Conservation (phyloP, 805 yeast species). For the Candida vartiovaarae region DNA sequence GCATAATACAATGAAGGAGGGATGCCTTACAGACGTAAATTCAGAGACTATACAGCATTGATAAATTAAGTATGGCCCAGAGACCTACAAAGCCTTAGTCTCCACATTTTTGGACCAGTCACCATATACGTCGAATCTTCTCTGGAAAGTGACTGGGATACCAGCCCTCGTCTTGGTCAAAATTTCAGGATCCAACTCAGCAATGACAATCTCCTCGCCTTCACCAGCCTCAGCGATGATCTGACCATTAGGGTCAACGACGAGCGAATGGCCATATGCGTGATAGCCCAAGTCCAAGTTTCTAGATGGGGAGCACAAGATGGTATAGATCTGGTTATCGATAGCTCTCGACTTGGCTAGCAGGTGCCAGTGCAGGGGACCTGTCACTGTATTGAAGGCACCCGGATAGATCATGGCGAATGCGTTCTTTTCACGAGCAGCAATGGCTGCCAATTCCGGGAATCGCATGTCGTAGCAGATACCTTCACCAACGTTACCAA, state of each 20-base stretch:
- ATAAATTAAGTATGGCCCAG: too few species aligned
- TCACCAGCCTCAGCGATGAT: slow-evolving; percentile 73
- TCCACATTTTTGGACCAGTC: slow-evolving; percentile 17
- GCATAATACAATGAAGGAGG: too few species aligned
- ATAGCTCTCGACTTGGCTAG: slow-evolving; percentile 69
- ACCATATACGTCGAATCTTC: slow-evolving; percentile 57
- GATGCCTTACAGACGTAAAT: too few species aligned
- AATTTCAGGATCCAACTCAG: slow-evolving; percentile 59
- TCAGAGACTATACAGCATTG: too few species aligned
- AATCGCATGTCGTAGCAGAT: slow-evolving; percentile 80
- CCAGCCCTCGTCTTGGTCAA: slow-evolving; percentile 52
- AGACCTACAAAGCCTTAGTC: slow-evolving; percentile 10
- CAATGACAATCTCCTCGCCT: slow-evolving; percentile 67
- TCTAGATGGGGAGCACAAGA: slow-evolving; percentile 88
- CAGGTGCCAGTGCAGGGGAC: slow-evolving; percentile 80
- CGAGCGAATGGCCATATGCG: slow-evolving; percentile 63
- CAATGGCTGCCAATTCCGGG: slow-evolving; percentile 70
- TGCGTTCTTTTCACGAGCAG: slow-evolving; percentile 56
- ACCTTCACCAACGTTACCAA: slow-evolving; percentile 70
- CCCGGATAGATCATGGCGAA: slow-evolving; percentile 82
- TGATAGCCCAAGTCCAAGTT: slow-evolving; percentile 51
- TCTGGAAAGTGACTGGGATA: slow-evolving; percentile 63
- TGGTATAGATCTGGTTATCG: slow-evolving; percentile 66
- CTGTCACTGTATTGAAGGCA: slow-evolving; percentile 82
- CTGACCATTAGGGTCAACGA: slow-evolving; percentile 59